Conservation (phyloP, 163 green algal species). For the Scenedesmus sp. region DNA sequence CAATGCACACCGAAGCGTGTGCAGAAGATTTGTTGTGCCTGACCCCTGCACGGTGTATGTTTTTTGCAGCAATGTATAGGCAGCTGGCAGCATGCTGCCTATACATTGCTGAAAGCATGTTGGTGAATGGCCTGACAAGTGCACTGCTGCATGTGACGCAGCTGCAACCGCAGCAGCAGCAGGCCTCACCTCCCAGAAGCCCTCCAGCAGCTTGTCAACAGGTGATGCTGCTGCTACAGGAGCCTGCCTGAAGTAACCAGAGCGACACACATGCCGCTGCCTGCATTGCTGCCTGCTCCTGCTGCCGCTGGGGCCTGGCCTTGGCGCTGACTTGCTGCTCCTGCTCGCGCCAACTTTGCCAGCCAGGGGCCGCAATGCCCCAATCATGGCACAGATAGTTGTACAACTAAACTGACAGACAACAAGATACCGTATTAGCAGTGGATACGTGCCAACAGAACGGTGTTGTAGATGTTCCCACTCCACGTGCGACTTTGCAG, state of each 20-base stretch:
- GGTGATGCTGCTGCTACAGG: not conserved
- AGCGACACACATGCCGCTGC: not conserved
- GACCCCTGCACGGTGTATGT: too few species aligned
- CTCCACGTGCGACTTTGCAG: too few species aligned
- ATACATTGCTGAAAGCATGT: too few species aligned
- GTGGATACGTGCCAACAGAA: too few species aligned
- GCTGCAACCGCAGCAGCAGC: not conserved
- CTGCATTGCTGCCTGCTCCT: not conserved
- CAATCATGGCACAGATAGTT: not conserved
- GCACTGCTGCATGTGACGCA: not conserved
- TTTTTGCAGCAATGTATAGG: too few species aligned
- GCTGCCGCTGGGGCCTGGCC: not conserved
- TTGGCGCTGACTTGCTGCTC: not conserved
- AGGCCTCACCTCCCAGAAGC: conserved; percentile 37
- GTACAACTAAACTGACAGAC: too few species aligned
- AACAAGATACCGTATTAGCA: too few species aligned
- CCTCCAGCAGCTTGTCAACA: conserved; percentile 39
- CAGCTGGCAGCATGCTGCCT: too few species aligned
- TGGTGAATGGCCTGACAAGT: not conserved
- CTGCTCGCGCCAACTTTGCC: not conserved
- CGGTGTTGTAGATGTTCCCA: too few species aligned
- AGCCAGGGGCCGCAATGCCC: not conserved
- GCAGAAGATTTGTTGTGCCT: too few species aligned
- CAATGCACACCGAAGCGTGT: too few species aligned
- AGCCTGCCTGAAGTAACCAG: not conserved